Percentiles rank a stretch among this genome's conserved stretches.
Conservation (phyloP, 169 alveolate species). For the Plasmodium vivax region DNA sequence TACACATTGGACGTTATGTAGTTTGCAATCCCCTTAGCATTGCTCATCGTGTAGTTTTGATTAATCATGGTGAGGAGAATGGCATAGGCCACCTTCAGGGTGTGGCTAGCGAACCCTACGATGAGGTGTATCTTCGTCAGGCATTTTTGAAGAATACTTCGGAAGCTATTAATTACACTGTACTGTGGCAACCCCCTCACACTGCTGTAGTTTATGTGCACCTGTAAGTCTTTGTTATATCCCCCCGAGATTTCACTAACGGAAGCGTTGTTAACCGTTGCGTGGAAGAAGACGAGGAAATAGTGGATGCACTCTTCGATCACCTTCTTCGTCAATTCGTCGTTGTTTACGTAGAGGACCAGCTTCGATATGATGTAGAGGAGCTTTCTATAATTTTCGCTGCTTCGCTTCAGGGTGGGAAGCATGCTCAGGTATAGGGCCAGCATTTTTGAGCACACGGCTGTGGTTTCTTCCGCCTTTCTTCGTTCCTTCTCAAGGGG, state of each 20-base stretch:
- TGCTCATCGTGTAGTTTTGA: background rate
- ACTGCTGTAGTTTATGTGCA: conserved; percentile 20
- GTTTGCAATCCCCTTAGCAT: conserved; percentile 1
- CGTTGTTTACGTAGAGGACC: conserved; percentile 39
- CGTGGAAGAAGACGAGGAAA: conserved; percentile 44
- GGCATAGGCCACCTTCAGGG: conserved; percentile 22
- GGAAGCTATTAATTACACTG: conserved; percentile 61
- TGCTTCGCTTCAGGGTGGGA: conserved; percentile 20
- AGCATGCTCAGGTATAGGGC: conserved; percentile 34
- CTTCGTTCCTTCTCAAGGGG: conserved; percentile 11
- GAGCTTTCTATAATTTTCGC: conserved; percentile 35
- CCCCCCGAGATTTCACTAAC: conserved; percentile 26
- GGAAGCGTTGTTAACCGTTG: conserved; percentile 3
- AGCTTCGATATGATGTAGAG: conserved; percentile 61
- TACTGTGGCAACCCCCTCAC: conserved; percentile 20
- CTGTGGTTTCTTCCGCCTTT: background rate
- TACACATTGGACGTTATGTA: conserved; percentile 28
- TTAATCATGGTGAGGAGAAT: conserved; percentile 37
- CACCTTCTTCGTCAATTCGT: conserved; percentile 30
- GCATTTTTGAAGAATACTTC: conserved; percentile 38
- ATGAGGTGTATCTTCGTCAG: conserved; percentile 25
- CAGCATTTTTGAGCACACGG: conserved; percentile 26
- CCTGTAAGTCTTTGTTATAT: conserved; percentile 16
- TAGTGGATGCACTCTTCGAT: conserved; percentile 42
- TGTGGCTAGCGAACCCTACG: conserved; percentile 36